A percentile compares a stretch with the other conserved stretches of the same genome.
phyloP scores from a whole-genome alignment of 2,329 filamentous ascomycete genomes.

The Fusarium sp. region DNA sequence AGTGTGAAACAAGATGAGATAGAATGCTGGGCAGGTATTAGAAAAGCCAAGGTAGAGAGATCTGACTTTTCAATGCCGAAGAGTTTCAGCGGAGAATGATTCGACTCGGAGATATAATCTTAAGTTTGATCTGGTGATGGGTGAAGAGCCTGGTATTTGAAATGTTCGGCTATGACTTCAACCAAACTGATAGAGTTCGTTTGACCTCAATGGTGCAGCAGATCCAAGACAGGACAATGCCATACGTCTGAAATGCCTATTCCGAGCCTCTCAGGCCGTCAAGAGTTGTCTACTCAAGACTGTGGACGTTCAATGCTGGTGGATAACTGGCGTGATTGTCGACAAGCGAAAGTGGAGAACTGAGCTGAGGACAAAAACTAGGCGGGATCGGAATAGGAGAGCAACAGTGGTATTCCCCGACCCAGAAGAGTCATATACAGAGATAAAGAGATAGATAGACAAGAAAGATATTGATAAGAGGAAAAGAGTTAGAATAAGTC shows the following conservation, averaged over 20 bases:
- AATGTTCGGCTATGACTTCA: background rate
- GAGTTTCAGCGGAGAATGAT: conserved; percentile 5
- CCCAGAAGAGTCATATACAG: background rate
- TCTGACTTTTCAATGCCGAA: background rate
- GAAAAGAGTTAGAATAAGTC: conserved; percentile 6
- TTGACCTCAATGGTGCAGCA: background rate
- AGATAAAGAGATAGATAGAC: background rate
- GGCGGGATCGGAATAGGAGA: conserved; percentile 1
- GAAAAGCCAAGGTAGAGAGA: background rate
- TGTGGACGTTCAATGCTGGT: conserved; percentile 13
- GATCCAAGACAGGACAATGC: background rate
- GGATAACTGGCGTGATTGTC: conserved; percentile 38
- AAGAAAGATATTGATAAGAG: conserved; percentile 8
- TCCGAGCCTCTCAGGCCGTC: background rate
- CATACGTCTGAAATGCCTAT: background rate
- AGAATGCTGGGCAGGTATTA: background rate
- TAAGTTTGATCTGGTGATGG: conserved; percentile 30
- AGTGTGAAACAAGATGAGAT: conserved; percentile 2
- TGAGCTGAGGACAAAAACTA: conserved; percentile 25
- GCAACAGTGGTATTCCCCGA: conserved; percentile 6
- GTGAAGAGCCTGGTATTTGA: conserved; percentile 9
- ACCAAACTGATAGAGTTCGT: conserved; percentile 9
- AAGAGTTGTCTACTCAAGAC: background rate
- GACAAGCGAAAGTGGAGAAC: conserved; percentile 35
- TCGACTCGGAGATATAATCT: conserved; percentile 14